phyloP scores from a whole-genome alignment of 306 rosid genomes.

The Prunus mume region DNA sequence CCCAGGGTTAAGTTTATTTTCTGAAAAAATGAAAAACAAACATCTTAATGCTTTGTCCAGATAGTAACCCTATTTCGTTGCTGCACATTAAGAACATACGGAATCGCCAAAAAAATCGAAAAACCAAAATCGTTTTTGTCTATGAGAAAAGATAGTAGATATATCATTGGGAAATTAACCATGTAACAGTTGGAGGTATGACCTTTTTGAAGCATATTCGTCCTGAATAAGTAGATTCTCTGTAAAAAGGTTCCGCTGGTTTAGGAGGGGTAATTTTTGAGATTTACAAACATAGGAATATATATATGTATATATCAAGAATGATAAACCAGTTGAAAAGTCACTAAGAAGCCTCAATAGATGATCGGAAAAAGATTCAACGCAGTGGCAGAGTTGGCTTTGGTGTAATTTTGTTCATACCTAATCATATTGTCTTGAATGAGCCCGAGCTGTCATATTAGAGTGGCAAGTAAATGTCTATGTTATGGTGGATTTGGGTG shows the following conservation, averaged over 20 bases:
- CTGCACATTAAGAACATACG: not conserved
- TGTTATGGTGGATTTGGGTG: too few species aligned
- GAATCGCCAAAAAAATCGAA: not conserved
- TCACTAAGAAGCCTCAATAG: not conserved
- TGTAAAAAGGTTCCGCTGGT: not conserved
- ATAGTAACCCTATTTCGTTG: not conserved
- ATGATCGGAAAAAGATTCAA: too few species aligned
- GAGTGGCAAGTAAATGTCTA: too few species aligned
- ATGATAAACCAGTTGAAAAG: not conserved
- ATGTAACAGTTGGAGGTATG: not conserved
- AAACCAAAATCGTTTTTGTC: not conserved
- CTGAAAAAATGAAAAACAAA: not conserved
- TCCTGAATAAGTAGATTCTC: not conserved
- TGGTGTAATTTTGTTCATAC: too few species aligned
- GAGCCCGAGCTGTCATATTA: too few species aligned
- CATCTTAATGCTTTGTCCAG: not conserved
- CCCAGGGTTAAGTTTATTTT: not conserved
- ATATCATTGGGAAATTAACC: not conserved
- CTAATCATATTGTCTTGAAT: too few species aligned
- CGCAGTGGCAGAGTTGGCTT: too few species aligned
- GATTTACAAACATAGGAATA: not conserved
- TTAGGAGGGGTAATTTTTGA: not conserved
- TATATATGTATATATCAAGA: not conserved
- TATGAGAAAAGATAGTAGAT: not conserved
- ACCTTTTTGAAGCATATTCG: not conserved